phyloP scores from a whole-genome alignment of 768 basidiomycete genomes.

The Tylopilus felleus region DNA sequence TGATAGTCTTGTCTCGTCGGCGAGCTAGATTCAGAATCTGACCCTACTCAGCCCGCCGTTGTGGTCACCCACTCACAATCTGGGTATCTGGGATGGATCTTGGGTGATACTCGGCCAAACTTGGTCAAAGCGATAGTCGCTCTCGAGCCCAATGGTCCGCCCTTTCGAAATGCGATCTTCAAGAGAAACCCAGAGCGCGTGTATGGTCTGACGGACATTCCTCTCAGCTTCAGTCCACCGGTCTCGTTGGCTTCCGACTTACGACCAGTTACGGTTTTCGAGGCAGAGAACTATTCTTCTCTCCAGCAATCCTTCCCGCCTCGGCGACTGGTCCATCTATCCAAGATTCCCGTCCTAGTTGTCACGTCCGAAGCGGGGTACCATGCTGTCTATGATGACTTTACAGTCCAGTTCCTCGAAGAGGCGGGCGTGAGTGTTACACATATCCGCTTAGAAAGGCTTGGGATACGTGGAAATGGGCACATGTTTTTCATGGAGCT shows the following conservation, averaged over 20 bases:
- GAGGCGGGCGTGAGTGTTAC: slow-evolving; percentile 45
- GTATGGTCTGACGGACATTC: slow-evolving; percentile 48
- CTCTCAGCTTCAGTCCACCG: slow-evolving; percentile 43
- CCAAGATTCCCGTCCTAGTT: slow-evolving; percentile 42
- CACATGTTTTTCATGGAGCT: slow-evolving; percentile 59
- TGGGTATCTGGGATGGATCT: slow-evolving; percentile 46
- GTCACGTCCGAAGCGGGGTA: slow-evolving; percentile 51
- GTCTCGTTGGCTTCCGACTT: slow-evolving; percentile 39
- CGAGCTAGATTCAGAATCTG: slow-evolving; percentile 1
- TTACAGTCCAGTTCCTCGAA: slow-evolving; percentile 41
- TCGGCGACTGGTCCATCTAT: slow-evolving; percentile 40
- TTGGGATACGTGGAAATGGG: slow-evolving; percentile 51
- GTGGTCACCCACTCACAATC: slow-evolving; percentile 53
- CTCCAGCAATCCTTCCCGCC: slow-evolving; percentile 43
- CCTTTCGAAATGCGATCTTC: slow-evolving; percentile 41
- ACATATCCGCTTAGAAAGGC: slow-evolving; percentile 37
- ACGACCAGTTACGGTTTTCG: slow-evolving; percentile 23
- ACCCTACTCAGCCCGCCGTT: slow-evolving; percentile 37
- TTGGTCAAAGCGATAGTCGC: slow-evolving; percentile 46
- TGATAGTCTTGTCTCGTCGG: neutral
- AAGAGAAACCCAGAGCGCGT: slow-evolving; percentile 37
- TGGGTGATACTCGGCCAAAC: slow-evolving; percentile 45
- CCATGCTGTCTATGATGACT: slow-evolving; percentile 47
- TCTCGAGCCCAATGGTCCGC: slow-evolving; percentile 50
- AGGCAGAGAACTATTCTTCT: slow-evolving; percentile 35